Percentiles rank a stretch among this genome's conserved stretches.
phyloP scores from a whole-genome alignment of 2,329 filamentous ascomycete species.

The Colletotrichum horii region DNA sequence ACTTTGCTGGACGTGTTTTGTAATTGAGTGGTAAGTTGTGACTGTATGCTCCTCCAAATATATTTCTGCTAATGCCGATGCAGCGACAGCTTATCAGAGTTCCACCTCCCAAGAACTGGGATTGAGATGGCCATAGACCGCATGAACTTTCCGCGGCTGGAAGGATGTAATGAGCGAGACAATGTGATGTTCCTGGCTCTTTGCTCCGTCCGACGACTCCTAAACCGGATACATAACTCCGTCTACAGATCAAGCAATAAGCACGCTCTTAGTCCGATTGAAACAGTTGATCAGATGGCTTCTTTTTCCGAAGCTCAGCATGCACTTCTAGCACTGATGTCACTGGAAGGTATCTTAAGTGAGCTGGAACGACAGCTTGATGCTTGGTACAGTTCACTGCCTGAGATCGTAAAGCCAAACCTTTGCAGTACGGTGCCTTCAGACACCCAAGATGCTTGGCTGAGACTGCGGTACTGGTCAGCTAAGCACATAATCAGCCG shows the following conservation, averaged over 20 bases:
- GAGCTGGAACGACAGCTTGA: not conserved
- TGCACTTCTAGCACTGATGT: not conserved
- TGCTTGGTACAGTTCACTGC: not conserved
- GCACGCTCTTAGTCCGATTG: not conserved
- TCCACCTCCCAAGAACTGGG: not conserved
- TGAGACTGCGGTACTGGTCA: not conserved
- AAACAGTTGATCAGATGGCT: not conserved
- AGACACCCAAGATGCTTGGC: not conserved
- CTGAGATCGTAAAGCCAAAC: not conserved
- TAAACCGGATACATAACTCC: not conserved
- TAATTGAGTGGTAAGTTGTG: not conserved
- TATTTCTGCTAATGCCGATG: not conserved
- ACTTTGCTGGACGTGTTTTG: not conserved
- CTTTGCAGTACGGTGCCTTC: not conserved
- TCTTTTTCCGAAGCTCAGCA: not conserved
- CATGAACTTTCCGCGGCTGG: not conserved
- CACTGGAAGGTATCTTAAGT: not conserved
- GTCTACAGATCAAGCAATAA: not conserved
- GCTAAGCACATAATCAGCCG: not conserved
- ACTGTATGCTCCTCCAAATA: not conserved
- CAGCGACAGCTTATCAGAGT: not conserved
- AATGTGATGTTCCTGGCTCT: not conserved
- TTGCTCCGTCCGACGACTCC: not conserved
- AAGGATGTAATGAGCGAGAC: not conserved
- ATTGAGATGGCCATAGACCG: not conserved